Evolutionary conservation across 345 rosid genomes (phyloP), one percentile per base, ranked within the genome.

Genomic region (Populus alba): DNA sequence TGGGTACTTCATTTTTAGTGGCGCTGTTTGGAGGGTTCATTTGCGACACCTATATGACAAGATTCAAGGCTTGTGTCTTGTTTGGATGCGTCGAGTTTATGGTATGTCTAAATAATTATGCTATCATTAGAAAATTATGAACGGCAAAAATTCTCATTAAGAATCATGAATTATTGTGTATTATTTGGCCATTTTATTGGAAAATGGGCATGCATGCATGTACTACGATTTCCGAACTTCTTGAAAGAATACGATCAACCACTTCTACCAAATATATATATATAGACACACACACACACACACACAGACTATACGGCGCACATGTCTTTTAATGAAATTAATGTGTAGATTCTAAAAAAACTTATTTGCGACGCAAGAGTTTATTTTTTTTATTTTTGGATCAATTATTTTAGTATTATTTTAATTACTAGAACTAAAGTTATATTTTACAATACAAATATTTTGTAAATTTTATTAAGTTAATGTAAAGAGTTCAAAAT

Each of bases 11-110:
- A 0, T 91, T 86, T 75, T 35, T 91, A 33, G 61, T 89, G 10
- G 80, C 92, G 13, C 87, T 91, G 29, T 85, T 89, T 12, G 95
- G 95, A 57, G 95, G 92, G 8, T 87, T 88, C 85, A 83, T 91
- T 65, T 89, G 91, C 0, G 95, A 89, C 73, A 91, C 95, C 23
- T 91, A 81, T 37, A 74, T 88, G 76, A 80, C 91, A 7, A 85
- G 95, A 78, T 88, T 91, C 88, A 88, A 81, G 83, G 89, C 92
- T 23, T 81, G 86, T 63, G 79, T 91, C 81, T 49, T 91, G 49
- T 88, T 88, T 66, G 92, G 87, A 27, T 83, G 74, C 85, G 22
- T 85, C 5, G 95, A 89, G 75, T 22, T 91, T 29, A 22, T 85
- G 89, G 95, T 89, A 88, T 39, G 66, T 53, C 59, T 7, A 20